Base-by-base conservation (phyloP, 2,329 filamentous ascomycete species). In the Intubia oerlemansii region DNA sequence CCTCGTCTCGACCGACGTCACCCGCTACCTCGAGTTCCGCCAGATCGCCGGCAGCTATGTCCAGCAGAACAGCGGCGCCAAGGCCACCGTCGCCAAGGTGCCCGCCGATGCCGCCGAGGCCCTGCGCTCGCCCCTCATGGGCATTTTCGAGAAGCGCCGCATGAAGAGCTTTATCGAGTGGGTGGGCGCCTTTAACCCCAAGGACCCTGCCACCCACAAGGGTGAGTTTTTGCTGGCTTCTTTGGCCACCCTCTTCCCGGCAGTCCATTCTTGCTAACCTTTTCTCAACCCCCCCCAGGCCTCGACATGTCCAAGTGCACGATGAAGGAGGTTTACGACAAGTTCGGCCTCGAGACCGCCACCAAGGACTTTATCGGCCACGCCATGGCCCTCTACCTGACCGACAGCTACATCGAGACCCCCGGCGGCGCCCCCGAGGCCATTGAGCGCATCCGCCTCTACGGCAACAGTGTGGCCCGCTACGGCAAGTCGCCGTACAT, bases 401-500 rank as follows among this genome's bases (percentile, higher is more conserved):
- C 78, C 34, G 85, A 95, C 49, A 71, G 75, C 35, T 93, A 98
- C 56, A 73, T 91, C 46, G 69, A 62, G 39, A 52, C 63, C 38
- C 56, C 62, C 28, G 84, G 84, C 39, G 59, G 60, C 45, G 81
- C 84, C 25, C 71, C 76, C 41, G 82, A 92, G 49, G 71, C 79
- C 32, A 78, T 98, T 42, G 70, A 85, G 53, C 81, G 85, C 43
- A 93, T 98, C 50, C 71, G 80, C 40, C 66, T 98, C 26, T 98
- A 98, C 54, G 90, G 85, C 42, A 92, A 92, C 66, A 93, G 84
- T 17, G 91, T 98, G 55, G 81, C 84, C 29, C 72, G 85, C 38
- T 95, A 95, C 54, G 88, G 88, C 54, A 95, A 93, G 57, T 95
- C 84, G 10, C 90, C 88, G 25, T 98, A 95, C 62, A 95, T 98